Evolutionary conservation across 1,284 basidiomycete genomes (phyloP), one percentile per base, ranked within the genome.

Genomic region (Chalciporus sp.): DNA sequence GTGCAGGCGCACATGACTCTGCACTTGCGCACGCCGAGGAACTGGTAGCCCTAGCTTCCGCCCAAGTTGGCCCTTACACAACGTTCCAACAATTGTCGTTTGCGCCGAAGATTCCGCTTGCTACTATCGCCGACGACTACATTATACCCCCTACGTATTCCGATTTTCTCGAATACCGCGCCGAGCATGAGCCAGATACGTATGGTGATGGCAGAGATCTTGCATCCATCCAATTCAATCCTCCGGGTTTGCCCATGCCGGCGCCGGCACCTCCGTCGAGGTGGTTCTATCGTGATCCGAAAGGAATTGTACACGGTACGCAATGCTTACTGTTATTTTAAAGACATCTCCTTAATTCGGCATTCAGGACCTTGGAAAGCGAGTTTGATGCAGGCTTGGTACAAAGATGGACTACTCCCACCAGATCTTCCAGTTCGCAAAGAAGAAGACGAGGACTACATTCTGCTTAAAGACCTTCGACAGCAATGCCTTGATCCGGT

Each of bases 81-180:
- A 94, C 90, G 4, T 94, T 94, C 74, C 92, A 94, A 66, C 92
- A 94, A 71, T 75, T 94, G 7, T 79, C 78, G 6, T 94, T 92
- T 65, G 82, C 92, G 8, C 92, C 92, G 9, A 85, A 81, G 54
- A 91, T 94, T 62, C 92, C 92, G 16, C 76, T 94, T 52, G 88
- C 88, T n/a, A 81, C 87, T 1, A 89, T 94, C 51, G 87, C 92
- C 16, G 89, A 94, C 63, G 90, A 93, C 42, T 94, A 91, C 70
- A 81, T 91, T 55, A 94, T 94, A 53, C 92, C 92, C 23, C 92
- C 92, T 1, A 92, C 91, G 55, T 94, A 94, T 68, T 79, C 81
- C 7, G 79, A 85, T 33, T 92, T 92, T 71, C 71, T 92, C 53
- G 80, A 84, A 47, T 89, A 92, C 66, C 78, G 85, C 31, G 76